Conservation (phyloP, 768 basidiomycete species). For the Phylloporus arenicola region DNA sequence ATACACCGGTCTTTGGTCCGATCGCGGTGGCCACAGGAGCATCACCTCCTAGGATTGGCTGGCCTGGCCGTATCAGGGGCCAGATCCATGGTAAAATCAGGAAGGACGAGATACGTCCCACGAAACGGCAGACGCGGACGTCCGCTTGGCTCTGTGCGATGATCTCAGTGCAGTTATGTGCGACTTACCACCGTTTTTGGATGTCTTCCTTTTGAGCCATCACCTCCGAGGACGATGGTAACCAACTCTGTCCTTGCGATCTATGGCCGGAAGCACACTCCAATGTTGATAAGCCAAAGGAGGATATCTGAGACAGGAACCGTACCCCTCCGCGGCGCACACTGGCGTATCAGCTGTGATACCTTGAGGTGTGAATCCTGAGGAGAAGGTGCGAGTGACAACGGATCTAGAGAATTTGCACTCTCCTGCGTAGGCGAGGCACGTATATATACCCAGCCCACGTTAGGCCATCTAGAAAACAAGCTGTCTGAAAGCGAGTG, state of each 20-base stretch:
- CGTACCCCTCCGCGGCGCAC: not conserved
- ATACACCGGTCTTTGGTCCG: not conserved
- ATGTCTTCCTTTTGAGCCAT: not conserved
- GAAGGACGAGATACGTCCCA: slow-evolving; percentile 6
- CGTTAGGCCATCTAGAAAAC: not conserved
- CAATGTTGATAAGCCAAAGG: not conserved
- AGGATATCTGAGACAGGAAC: not conserved
- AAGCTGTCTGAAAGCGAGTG: not conserved
- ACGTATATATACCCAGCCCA: not conserved
- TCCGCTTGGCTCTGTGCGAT: not conserved
- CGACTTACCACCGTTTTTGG: slow-evolving; percentile 1
- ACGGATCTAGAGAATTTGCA: not conserved
- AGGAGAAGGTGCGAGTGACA: not conserved
- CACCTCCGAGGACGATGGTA: not conserved
- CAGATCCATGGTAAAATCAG: slow-evolving; percentile 3
- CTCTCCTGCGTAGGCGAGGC: not conserved
- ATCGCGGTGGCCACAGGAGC: not conserved
- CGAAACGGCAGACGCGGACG: slow-evolving; percentile 5
- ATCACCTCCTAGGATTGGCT: slow-evolving; percentile 12
- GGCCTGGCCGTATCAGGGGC: slow-evolving; percentile 5
- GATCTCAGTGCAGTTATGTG: not conserved
- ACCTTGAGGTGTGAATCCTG: not conserved
- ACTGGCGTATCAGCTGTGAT: not conserved
- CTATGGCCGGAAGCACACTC: not conserved
- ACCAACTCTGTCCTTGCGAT: not conserved